Evolutionary conservation across 2,329 filamentous ascomycete species (phyloP).

Genomic region (Aspergillus ibericus): DNA sequence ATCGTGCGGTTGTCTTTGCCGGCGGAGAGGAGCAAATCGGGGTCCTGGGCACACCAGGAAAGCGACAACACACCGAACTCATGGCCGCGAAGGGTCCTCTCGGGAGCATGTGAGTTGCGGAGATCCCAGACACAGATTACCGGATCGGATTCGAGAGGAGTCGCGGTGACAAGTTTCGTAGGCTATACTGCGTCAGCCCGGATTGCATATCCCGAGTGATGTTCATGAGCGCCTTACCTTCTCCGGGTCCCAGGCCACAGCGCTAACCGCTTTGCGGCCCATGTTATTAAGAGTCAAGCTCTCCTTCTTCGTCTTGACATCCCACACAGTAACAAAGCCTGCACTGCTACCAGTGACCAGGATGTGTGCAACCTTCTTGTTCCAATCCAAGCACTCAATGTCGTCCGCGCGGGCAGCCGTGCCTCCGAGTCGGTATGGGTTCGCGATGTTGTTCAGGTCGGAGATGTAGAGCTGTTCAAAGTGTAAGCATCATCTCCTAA

Average conservation of each 20-base stretch:
- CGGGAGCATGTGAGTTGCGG: slow-evolving; percentile 91
- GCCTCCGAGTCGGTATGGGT: slow-evolving; percentile 85
- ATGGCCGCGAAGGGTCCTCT: slow-evolving; percentile 82
- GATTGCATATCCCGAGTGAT: not conserved
- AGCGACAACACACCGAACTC: slow-evolving; percentile 90
- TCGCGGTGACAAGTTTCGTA: slow-evolving; percentile 90
- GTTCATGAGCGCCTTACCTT: slow-evolving; percentile 52
- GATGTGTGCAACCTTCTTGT: slow-evolving; percentile 96
- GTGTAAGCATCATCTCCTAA: slow-evolving; percentile 8
- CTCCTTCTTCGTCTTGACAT: slow-evolving; percentile 96
- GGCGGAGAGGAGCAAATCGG: slow-evolving; percentile 82
- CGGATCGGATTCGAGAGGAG: slow-evolving; percentile 82
- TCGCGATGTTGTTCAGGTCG: slow-evolving; percentile 85
- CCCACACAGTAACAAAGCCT: slow-evolving; percentile 97
- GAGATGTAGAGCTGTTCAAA: slow-evolving; percentile 72
- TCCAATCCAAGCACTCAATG: slow-evolving; percentile 96
- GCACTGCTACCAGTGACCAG: slow-evolving; percentile 89
- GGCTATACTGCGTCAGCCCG: slow-evolving; percentile 47
- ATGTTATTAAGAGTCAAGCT: slow-evolving; percentile 88
- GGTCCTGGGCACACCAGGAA: slow-evolving; percentile 92
- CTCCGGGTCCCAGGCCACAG: slow-evolving; percentile 95
- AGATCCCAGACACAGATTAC: slow-evolving; percentile 93
- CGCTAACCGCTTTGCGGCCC: slow-evolving; percentile 88
- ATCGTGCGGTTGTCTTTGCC: slow-evolving; percentile 96
- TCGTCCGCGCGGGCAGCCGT: slow-evolving; percentile 88